Evolutionary conservation across 106 monocot genomes (phyloP).

Genomic region (Ottelia alismoides): DNA sequence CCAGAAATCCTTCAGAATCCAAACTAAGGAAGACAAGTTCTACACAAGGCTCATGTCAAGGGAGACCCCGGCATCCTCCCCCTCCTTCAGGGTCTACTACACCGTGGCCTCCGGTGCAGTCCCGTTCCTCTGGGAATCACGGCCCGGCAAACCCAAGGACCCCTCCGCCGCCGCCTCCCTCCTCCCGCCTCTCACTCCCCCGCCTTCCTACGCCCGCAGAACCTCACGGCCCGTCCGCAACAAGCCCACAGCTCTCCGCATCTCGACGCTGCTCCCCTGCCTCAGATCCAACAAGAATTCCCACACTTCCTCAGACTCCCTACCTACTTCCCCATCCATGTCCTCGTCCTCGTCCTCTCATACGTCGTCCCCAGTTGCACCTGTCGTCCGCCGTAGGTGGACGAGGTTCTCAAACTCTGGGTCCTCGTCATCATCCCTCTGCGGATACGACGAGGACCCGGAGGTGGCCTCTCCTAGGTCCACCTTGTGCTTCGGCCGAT

Average conservation of each 20-base stretch:
- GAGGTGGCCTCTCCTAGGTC: background rate
- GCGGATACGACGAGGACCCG: background rate
- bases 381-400: background rate
- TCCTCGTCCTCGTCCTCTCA: conserved; percentile 8
- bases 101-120: conserved; percentile 1
- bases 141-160: conserved; percentile 11
- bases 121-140: conserved; percentile 13
- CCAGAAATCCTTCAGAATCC: background rate
- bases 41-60: background rate
- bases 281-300: too few species aligned
- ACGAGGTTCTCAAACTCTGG: background rate
- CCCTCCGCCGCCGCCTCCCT: background rate
- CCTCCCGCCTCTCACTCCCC: conserved; percentile 16
- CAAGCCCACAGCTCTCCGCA: background rate
- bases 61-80: conserved; percentile 3
- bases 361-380: background rate
- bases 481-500: background rate
- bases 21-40: conserved; percentile 1
- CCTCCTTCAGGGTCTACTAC: conserved; percentile 13
- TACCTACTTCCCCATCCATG: background rate
- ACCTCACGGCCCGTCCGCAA: background rate
- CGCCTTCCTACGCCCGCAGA: conserved; percentile 12
- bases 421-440: conserved; percentile 1
- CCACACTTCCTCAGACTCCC: too few species aligned
- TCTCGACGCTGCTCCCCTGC: background rate